Percentiles rank a stretch among this genome's conserved stretches.
phyloP scores from a whole-genome alignment of 2,329 filamentous ascomycete species.

The Periconia digitata region DNA sequence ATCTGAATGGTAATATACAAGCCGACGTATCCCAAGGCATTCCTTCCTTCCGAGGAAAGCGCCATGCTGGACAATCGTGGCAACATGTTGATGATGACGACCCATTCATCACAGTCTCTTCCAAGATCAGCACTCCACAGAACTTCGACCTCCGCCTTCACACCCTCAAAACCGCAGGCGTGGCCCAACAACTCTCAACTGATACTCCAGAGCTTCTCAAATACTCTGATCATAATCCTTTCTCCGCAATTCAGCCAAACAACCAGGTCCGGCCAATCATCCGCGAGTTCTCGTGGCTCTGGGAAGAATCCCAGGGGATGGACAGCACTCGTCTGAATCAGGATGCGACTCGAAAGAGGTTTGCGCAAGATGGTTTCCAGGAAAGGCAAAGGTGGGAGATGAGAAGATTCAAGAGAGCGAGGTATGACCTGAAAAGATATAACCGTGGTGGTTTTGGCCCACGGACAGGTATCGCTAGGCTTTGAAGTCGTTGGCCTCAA shows the following conservation, averaged over 20 bases:
- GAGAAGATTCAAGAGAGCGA: slow-evolving; percentile 36
- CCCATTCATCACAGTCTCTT: slow-evolving; percentile 26
- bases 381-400: slow-evolving; percentile 33
- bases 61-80: not conserved
- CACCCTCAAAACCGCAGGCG: slow-evolving; percentile 3
- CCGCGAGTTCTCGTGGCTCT: slow-evolving; percentile 34
- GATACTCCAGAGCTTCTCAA: slow-evolving; percentile 27
- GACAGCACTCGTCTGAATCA: slow-evolving; percentile 22
- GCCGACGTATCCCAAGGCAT: slow-evolving; percentile 23
- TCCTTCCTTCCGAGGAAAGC: slow-evolving; percentile 8
- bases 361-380: slow-evolving; percentile 29
- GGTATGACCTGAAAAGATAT: slow-evolving; percentile 35
- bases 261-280: slow-evolving; percentile 26
- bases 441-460: slow-evolving; percentile 42
- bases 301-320: slow-evolving; percentile 30
- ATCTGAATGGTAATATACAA: slow-evolving; percentile 24
- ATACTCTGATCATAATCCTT: slow-evolving; percentile 31
- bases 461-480: slow-evolving; percentile 34
- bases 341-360: slow-evolving; percentile 25
- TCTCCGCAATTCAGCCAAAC: slow-evolving; percentile 27
- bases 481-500: slow-evolving; percentile 18
- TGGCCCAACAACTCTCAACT: not conserved
- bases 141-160: slow-evolving; percentile 27
- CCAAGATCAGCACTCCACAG: slow-evolving; percentile 15
- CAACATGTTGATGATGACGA: slow-evolving; percentile 11